These are phyloP conservation scores for Cicer pinnatifidum DNA, from an alignment of 306 rosid genomes.

Conservation along the genomic window DNA sequence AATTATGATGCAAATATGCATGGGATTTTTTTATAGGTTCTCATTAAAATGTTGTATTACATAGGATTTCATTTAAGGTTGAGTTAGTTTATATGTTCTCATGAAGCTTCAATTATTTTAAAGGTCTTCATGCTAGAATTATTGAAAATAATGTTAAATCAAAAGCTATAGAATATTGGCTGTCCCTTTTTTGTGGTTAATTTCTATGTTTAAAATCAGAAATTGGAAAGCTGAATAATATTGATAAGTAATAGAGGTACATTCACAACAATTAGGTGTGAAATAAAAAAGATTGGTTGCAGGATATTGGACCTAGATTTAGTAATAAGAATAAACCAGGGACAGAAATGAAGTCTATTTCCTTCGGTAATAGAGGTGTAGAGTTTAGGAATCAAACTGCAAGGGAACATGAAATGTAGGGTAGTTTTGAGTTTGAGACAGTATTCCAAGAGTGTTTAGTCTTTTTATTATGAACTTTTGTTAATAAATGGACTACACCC, in stretches of 20 bases:
- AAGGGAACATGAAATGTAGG: conserved; percentile 15
- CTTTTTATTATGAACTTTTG: conserved; percentile 10
- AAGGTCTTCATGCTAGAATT: conserved; percentile 5
- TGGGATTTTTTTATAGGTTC: not conserved
- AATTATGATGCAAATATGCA: conserved; percentile 1
- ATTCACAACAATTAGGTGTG: conserved; percentile 8
- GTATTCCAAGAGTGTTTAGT: not conserved
- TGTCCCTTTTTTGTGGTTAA: not conserved
- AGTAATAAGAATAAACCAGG: conserved; percentile 15
- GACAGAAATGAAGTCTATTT: not conserved
- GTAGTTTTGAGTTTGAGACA: conserved; percentile 28
- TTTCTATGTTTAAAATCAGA: not conserved
- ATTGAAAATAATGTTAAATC: not conserved
- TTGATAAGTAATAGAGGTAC: not conserved
- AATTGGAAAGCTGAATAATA: conserved; percentile 13
- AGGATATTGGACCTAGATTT: conserved; percentile 1
- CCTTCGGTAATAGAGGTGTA: not conserved
- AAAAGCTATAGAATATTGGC: not conserved
- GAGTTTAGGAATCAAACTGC: conserved; percentile 20
- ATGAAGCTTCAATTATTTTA: not conserved
- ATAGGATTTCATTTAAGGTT: conserved; percentile 5
- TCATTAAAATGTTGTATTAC: conserved; percentile 1
- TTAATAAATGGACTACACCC: conserved; percentile 16
- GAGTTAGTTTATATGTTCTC: not conserved
- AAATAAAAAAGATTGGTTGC: conserved; percentile 9